phyloP scores from a whole-genome alignment of 306 rosid species.

The Cajanus cajan region DNA sequence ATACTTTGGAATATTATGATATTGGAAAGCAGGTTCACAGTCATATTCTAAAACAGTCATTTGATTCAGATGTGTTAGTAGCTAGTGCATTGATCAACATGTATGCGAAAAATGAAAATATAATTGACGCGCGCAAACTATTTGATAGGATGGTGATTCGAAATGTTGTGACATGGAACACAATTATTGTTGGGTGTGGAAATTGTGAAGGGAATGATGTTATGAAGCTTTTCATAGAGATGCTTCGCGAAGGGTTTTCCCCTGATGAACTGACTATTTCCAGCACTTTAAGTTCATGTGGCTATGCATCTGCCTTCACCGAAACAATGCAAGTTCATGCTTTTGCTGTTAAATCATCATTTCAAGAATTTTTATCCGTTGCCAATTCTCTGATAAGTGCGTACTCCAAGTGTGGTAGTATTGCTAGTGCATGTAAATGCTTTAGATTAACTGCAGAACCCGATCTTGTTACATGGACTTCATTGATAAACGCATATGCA shows the following conservation, averaged over 20 bases:
- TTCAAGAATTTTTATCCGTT: conserved; percentile 52
- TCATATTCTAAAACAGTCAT: conserved; percentile 42
- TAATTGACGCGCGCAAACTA: conserved; percentile 43
- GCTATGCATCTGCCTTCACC: conserved; percentile 41
- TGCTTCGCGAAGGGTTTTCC: conserved; percentile 45
- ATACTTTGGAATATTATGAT: conserved; percentile 33
- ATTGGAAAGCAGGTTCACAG: conserved; percentile 60
- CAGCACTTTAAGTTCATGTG: conserved; percentile 67
- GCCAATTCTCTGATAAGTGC: conserved; percentile 60
- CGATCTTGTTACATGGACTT: conserved; percentile 75
- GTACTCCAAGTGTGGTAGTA: conserved; percentile 73
- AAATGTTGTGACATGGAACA: conserved; percentile 72
- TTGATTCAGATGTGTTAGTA: conserved; percentile 67
- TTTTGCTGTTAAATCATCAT: conserved; percentile 48
- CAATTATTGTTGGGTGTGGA: conserved; percentile 68
- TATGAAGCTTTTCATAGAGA: conserved; percentile 51
- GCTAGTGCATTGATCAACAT: conserved; percentile 61
- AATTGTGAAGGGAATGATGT: conserved; percentile 54
- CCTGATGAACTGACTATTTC: conserved; percentile 72
- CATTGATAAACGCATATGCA: conserved; percentile 64
- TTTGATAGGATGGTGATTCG: conserved; percentile 45
- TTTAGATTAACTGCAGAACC: conserved; percentile 49
- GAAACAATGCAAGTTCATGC: conserved; percentile 64
- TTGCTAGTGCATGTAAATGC: conserved; percentile 51
- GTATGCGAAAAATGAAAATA: conserved; percentile 52